Evolutionary conservation across 2,329 filamentous ascomycete genomes (phyloP).

Genomic region (Aureobasidium sp.): DNA sequence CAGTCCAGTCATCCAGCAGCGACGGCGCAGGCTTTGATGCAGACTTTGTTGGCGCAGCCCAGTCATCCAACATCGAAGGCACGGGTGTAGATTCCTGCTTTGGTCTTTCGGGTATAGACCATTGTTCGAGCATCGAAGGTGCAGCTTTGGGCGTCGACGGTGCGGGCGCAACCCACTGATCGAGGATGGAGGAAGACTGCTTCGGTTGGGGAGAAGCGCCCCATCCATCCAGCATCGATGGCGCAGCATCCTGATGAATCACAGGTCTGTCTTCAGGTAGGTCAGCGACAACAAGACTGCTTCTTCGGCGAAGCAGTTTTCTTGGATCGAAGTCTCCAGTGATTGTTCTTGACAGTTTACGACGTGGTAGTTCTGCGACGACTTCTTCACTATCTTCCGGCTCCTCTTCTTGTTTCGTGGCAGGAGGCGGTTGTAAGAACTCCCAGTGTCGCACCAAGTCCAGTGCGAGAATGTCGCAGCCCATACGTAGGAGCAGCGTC

Average conservation of each 20-base stretch:
- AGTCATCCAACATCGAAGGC: constrained; percentile 16
- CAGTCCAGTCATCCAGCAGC: constrained; percentile 26
- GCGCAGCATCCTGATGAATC: constrained; percentile 39
- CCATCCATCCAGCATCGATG: constrained; percentile 30
- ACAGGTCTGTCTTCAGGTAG: constrained; percentile 48
- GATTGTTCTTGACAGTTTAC: constrained; percentile 17
- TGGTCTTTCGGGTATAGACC: constrained; percentile 19
- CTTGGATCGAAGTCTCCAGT: constrained; percentile 62
- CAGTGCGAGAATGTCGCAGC: constrained; percentile 89
- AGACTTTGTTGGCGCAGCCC: background rate
- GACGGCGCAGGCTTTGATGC: constrained; percentile 35
- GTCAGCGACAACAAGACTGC: constrained; percentile 85
- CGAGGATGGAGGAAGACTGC: constrained; percentile 34
- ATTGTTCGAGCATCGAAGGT: constrained; percentile 30
- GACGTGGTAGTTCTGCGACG: constrained; percentile 23
- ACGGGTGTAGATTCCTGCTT: constrained; percentile 11
- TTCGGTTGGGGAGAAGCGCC: constrained; percentile 23
- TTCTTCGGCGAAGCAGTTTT: constrained; percentile 74
- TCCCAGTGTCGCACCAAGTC: constrained; percentile 89
- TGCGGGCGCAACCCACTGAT: constrained; percentile 23
- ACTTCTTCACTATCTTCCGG: constrained; percentile 34
- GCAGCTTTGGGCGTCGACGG: constrained; percentile 14
- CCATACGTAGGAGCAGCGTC: constrained; percentile 36
- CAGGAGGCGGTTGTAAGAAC: constrained; percentile 51
- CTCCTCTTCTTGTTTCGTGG: constrained; percentile 12